A percentile compares a stretch with the other conserved stretches of the same genome.
phyloP scores from a whole-genome alignment of 805 yeast genomes.

The Kluyveromyces dobzhanskii region DNA sequence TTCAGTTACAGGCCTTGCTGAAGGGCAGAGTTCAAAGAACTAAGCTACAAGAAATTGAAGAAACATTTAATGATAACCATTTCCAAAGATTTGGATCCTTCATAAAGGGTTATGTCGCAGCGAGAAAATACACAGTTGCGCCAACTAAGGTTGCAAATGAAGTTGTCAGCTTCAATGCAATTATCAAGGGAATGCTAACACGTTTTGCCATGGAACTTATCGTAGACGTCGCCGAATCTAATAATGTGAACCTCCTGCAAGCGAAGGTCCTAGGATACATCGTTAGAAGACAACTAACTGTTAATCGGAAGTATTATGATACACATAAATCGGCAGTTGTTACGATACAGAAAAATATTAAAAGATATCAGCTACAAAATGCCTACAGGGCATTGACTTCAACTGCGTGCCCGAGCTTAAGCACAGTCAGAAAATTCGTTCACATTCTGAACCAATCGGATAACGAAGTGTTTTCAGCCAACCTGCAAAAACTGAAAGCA shows the following conservation, averaged over 20 bases:
- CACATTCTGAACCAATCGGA: constrained; percentile 65
- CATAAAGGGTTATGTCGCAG: constrained; percentile 5
- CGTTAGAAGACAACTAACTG: constrained; percentile 31
- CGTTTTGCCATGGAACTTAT: constrained; percentile 49
- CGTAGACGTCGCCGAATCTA: constrained; percentile 44
- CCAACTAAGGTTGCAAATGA: constrained; percentile 9
- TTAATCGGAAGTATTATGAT: constrained; percentile 40
- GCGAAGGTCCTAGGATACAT: constrained; percentile 42
- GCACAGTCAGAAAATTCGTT: constrained; percentile 70
- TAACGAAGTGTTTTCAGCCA: constrained; percentile 61
- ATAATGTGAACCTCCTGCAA: constrained; percentile 41
- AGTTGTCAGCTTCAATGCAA: constrained; percentile 44
- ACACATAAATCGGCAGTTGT: constrained; percentile 51
- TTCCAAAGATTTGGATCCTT: background rate
- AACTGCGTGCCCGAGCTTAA: constrained; percentile 67
- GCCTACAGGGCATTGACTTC: constrained; percentile 69
- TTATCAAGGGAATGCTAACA: constrained; percentile 52
- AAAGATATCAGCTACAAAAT: constrained; percentile 56
- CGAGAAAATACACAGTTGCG: background rate
- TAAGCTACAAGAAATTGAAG: background rate
- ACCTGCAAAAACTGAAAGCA: constrained; percentile 58
- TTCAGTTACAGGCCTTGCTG: constrained; percentile 5
- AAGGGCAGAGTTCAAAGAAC: background rate
- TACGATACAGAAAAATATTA: constrained; percentile 64
- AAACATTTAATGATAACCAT: background rate